A percentile compares a stretch with the other conserved stretches of the same genome.
phyloP scores from a whole-genome alignment of 2,329 filamentous ascomycete genomes.

The Bretziella fagacearum region DNA sequence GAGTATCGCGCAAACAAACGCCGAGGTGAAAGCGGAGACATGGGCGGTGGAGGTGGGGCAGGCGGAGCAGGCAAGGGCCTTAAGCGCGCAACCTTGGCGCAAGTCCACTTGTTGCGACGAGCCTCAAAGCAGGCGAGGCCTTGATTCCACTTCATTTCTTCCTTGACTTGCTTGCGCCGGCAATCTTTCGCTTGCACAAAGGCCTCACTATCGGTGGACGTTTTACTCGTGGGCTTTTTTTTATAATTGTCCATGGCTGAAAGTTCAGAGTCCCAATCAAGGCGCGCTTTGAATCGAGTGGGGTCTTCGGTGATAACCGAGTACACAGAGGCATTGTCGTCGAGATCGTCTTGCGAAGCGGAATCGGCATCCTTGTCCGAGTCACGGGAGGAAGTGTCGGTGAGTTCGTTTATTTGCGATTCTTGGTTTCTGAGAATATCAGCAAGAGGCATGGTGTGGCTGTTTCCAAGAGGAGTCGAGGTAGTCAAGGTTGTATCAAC shows the following conservation, averaged over 20 bases:
- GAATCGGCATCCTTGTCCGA: conserved; percentile 7
- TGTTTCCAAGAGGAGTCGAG: no score
- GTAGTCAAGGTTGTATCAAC: conserved; percentile 4
- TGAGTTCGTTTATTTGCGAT: background rate
- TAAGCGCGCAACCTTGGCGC: conserved; percentile 45
- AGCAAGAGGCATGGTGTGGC: conserved; percentile 7
- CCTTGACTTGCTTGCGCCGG: conserved; percentile 39
- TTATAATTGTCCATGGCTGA: conserved; percentile 1
- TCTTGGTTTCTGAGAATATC: conserved; percentile 5
- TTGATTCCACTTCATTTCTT: conserved; percentile 61
- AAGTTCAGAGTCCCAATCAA: conserved; percentile 35
- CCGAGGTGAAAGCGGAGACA: conserved; percentile 29
- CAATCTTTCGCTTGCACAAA: conserved; percentile 26
- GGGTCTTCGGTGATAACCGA: conserved; percentile 39
- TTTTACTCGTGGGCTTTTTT: background rate
- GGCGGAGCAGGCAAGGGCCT: conserved; percentile 27
- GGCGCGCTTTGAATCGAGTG: conserved; percentile 31
- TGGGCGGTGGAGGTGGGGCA: conserved; percentile 23
- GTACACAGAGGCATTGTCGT: conserved; percentile 35
- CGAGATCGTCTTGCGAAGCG: conserved; percentile 19
- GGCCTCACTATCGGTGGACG: background rate
- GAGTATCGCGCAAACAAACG: conserved; percentile 35
- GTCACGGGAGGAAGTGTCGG: no score
- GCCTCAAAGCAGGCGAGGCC: conserved; percentile 66
- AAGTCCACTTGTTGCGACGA: conserved; percentile 70